A percentile compares a stretch with the other conserved stretches of the same genome.
phyloP scores from a whole-genome alignment of 805 yeast species.

The Ogataea methanolica region DNA sequence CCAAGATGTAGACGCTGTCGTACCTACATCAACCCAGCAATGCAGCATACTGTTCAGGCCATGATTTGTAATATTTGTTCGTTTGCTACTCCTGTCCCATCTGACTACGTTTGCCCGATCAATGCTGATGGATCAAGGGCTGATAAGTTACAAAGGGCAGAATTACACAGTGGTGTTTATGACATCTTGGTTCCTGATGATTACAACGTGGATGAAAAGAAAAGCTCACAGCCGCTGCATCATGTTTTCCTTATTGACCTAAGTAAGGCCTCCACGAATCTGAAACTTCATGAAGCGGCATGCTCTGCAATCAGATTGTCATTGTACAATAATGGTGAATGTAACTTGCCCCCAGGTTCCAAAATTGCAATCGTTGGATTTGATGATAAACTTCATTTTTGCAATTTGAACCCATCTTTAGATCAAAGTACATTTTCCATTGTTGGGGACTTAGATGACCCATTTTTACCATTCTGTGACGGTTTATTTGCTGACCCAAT shows the following conservation, averaged over 20 bases:
- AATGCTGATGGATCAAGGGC: conserved; percentile 58
- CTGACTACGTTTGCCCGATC: conserved; percentile 59
- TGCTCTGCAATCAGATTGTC: conserved; percentile 67
- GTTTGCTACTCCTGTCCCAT: conserved; percentile 64
- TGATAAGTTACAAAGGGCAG: conserved; percentile 66
- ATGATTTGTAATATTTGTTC: conserved; percentile 87
- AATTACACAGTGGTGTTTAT: conserved; percentile 75
- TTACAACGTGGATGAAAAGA: conserved; percentile 50
- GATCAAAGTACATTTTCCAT: conserved; percentile 56
- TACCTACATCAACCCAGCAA: conserved; percentile 81
- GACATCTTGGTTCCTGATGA: conserved; percentile 76
- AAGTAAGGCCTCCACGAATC: conserved; percentile 51
- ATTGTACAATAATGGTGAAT: conserved; percentile 33
- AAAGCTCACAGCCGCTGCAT: conserved; percentile 42
- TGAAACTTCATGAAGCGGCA: conserved; percentile 56
- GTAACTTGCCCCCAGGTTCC: conserved; percentile 35
- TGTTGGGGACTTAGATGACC: conserved; percentile 67
- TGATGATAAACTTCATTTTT: conserved; percentile 70
- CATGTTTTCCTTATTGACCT: conserved; percentile 75
- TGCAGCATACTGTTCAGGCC: conserved; percentile 58
- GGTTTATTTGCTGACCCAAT: conserved; percentile 81
- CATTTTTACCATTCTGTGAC: conserved; percentile 72
- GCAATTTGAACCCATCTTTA: conserved; percentile 54
- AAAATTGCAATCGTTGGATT: conserved; percentile 71
- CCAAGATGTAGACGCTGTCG: conserved; percentile 91